These are phyloP conservation scores for Aspergillus pseudoglaucus DNA, from an alignment of 2,329 filamentous ascomycete genomes.

Conservation along the genomic window DNA sequence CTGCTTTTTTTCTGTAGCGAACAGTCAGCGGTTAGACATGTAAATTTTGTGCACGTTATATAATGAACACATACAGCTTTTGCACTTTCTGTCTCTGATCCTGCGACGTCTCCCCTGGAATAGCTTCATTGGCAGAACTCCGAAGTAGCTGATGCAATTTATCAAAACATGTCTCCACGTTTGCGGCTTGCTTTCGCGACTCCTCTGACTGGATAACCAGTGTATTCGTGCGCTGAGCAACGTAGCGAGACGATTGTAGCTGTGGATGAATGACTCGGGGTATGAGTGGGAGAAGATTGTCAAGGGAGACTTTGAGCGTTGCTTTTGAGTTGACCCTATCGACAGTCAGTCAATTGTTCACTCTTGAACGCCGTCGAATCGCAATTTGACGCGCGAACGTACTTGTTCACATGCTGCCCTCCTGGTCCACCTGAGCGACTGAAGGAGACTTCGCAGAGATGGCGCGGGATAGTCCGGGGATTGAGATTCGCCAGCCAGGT, in stretches of 20 bases:
- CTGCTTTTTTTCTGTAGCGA: constrained; percentile 46
- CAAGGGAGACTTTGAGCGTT: constrained; percentile 52
- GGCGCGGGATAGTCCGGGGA: constrained; percentile 49
- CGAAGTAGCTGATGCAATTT: constrained; percentile 52
- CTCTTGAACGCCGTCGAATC: background rate
- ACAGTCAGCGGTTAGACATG: constrained; percentile 7
- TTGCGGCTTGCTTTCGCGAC: constrained; percentile 55
- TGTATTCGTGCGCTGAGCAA: constrained; percentile 46
- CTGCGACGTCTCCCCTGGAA: constrained; percentile 56
- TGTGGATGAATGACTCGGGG: constrained; percentile 48
- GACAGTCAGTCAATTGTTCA: background rate
- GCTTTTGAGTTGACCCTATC: constrained; percentile 60
- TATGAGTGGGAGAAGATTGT: constrained; percentile 47
- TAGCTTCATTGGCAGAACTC: constrained; percentile 43
- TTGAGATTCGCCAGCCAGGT: constrained; percentile 52
- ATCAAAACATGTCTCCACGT: constrained; percentile 53
- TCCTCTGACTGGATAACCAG: constrained; percentile 59
- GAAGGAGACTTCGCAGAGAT: constrained; percentile 54
- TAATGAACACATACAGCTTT: constrained; percentile 39
- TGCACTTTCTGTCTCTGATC: constrained; percentile 51
- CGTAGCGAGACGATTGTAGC: constrained; percentile 50
- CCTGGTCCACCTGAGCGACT: constrained; percentile 60
- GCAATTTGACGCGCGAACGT: constrained; percentile 16
- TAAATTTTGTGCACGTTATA: background rate
- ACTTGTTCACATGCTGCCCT: constrained; percentile 66